phyloP scores from a whole-genome alignment of 129 eudicot species.

The Ambrosia trifida region DNA sequence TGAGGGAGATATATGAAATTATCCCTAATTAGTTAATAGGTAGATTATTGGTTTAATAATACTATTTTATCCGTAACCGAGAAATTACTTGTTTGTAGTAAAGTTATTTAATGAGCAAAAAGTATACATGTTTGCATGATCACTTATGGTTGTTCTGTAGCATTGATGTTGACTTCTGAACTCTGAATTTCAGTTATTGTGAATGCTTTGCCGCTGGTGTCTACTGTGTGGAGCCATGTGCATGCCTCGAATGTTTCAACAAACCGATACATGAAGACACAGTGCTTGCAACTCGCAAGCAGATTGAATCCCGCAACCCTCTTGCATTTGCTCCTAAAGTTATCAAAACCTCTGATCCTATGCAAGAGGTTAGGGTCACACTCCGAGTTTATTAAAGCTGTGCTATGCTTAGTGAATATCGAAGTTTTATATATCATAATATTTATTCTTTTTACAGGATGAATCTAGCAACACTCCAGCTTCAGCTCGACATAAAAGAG shows the following conservation, averaged over 20 bases:
- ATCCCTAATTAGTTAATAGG: too few relatives aligned
- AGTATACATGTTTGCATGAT: background rate
- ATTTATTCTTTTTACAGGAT: conserved; percentile 48
- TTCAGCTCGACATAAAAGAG: conserved; percentile 98
- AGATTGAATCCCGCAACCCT: conserved; percentile 93
- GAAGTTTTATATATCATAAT: background rate
- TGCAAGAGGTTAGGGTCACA: conserved; percentile 56
- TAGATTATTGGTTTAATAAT: too few relatives aligned
- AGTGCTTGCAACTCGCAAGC: conserved; percentile 92
- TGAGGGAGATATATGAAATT: too few relatives aligned
- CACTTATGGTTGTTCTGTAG: background rate
- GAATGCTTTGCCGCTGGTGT: conserved; percentile 99
- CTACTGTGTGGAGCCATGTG: conserved; percentile 95
- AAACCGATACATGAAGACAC: conserved; percentile 92
- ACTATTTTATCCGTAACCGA: background rate
- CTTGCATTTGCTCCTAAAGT: conserved; percentile 99
- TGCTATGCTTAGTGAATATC: background rate
- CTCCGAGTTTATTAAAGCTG: background rate
- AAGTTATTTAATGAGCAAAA: too few relatives aligned
- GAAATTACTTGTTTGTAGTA: too few relatives aligned
- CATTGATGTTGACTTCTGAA: conserved; percentile 15
- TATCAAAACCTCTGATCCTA: conserved; percentile 66
- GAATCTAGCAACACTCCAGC: conserved; percentile 91
- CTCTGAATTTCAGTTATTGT: conserved; percentile 62
- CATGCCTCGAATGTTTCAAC: conserved; percentile 92